phyloP scores from a whole-genome alignment of 179 eudicot genomes.

The Dionaea muscipula region DNA sequence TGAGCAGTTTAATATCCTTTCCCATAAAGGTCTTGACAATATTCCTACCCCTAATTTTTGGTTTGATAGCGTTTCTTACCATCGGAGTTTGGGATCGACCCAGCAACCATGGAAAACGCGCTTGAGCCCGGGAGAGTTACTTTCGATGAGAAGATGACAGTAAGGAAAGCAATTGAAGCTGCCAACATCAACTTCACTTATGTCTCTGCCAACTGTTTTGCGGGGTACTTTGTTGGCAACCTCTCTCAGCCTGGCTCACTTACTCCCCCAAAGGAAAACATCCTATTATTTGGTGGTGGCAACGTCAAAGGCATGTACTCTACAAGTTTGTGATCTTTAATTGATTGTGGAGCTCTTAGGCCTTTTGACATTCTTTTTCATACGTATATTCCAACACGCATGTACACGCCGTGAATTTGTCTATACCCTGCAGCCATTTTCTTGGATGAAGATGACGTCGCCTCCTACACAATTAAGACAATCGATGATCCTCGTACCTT shows the following conservation, averaged over 20 bases:
- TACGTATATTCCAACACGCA: too few species aligned
- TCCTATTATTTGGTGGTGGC: slow-evolving; percentile 46
- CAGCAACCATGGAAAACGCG: slow-evolving; percentile 39
- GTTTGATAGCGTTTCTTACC: slow-evolving; percentile 49
- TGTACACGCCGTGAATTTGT: too few species aligned
- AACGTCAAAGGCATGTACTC: slow-evolving; percentile 36
- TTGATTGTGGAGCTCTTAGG: too few species aligned
- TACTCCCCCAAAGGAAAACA: slow-evolving; percentile 41
- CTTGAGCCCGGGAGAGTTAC: slow-evolving; percentile 44
- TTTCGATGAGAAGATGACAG: slow-evolving; percentile 52
- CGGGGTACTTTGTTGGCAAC: slow-evolving; percentile 46
- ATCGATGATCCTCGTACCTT: slow-evolving; percentile 60
- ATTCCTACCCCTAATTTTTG: not conserved
- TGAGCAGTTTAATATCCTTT: too few species aligned
- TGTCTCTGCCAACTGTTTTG: slow-evolving; percentile 53
- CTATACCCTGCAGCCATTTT: slow-evolving; percentile 25
- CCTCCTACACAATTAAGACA: slow-evolving; percentile 40
- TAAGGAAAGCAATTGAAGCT: slow-evolving; percentile 58
- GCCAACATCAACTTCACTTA: slow-evolving; percentile 53
- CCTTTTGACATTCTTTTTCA: too few species aligned
- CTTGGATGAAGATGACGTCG: slow-evolving; percentile 55
- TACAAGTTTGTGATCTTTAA: not conserved
- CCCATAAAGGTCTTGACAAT: not conserved
- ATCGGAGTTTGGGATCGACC: slow-evolving; percentile 64
- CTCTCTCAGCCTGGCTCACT: slow-evolving; percentile 41